Percentiles rank a stretch among this genome's conserved stretches.
phyloP scores from a whole-genome alignment of 108 stramenopile species.

The Chaetoceros tenuissimus region DNA sequence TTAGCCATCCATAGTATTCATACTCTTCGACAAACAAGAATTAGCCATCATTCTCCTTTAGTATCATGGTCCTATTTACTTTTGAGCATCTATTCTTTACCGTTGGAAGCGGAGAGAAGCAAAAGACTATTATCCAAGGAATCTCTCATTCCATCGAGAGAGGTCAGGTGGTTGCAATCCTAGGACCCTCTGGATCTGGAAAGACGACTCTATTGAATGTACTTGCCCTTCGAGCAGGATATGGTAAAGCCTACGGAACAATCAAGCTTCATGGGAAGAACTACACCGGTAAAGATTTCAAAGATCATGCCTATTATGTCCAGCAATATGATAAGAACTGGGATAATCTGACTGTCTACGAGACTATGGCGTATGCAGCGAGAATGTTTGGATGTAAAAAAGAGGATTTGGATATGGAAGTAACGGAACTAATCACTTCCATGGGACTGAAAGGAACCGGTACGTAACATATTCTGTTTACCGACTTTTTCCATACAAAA shows the following conservation, averaged over 20 bases:
- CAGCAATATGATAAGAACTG: conserved; percentile 21
- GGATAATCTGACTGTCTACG: conserved; percentile 25
- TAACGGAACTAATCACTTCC: too few relatives aligned
- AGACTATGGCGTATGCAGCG: conserved; percentile 18
- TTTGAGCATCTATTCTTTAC: conserved; percentile 19
- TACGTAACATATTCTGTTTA: too few relatives aligned
- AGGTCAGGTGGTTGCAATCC: conserved; percentile 21
- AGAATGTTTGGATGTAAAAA: too few relatives aligned
- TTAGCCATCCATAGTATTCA: too few relatives aligned
- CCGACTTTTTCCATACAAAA: too few relatives aligned
- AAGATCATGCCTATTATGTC: conserved; percentile 21
- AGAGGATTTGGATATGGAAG: too few relatives aligned
- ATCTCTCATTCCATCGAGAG: conserved; percentile 13
- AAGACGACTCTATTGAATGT: conserved; percentile 21
- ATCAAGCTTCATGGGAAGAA: conserved; percentile 23
- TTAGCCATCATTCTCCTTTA: too few relatives aligned
- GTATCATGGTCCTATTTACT: too few relatives aligned
- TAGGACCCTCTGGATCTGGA: conserved; percentile 26
- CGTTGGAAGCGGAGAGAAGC: conserved; percentile 13
- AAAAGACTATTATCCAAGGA: conserved; percentile 11
- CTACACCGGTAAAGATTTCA: conserved; percentile 20
- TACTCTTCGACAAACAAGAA: too few relatives aligned
- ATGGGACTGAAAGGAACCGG: too few relatives aligned
- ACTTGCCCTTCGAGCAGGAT: conserved; percentile 19
- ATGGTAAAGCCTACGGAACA: conserved; percentile 11